Evolutionary conservation across 768 basidiomycete species (phyloP), one percentile per base, ranked within the genome.

Genomic region (Pluteus cervinus): DNA sequence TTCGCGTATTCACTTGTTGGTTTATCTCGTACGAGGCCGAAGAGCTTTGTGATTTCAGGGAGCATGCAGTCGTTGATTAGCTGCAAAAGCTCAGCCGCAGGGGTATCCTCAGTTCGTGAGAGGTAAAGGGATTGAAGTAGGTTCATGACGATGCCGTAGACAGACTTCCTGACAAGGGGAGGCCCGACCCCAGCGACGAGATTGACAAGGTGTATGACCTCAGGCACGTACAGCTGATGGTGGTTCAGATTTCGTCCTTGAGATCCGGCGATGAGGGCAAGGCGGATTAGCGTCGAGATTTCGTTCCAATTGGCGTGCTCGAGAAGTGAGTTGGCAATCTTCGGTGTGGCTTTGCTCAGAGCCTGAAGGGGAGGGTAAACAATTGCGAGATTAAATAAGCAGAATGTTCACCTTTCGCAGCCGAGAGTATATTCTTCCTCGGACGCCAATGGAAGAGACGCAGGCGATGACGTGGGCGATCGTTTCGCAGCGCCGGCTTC

Each of bases 141-240:
- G 56, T 91, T 91, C 58, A 90, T 72, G 43, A 88, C 61, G 24
- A 86, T 72, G 7, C 86, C 90, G 52, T 87, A 89, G 26, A 88
- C 75, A 4, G 86, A 82, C 44, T 82, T 83, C 16, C 91, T 79
- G 33, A 91, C 76, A 9, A 79, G 60, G 0, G 79, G 60, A 5
- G 84, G 75, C 8, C 92, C 92, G 24, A 78, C 77, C 7, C 76
- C 85, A 5, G 84, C 76, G 1, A 85, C 66, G n/a, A 93, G 65
- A 4, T 82, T 80, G 44, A 88, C 76, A 25, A 88, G 65, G 55
- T 96, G 88, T 29, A 81, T 66, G 22, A 86, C 66, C 54, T 96
- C 92, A 1, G 92, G 85, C 4, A 91, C 72, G 52, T 80, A 91
- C 18, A 92, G 65, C 47, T 88, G 85, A 36, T 75, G 77, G 43